Conservation (phyloP, 78 protist genomes). For the Protostelium mycophagum region DNA sequence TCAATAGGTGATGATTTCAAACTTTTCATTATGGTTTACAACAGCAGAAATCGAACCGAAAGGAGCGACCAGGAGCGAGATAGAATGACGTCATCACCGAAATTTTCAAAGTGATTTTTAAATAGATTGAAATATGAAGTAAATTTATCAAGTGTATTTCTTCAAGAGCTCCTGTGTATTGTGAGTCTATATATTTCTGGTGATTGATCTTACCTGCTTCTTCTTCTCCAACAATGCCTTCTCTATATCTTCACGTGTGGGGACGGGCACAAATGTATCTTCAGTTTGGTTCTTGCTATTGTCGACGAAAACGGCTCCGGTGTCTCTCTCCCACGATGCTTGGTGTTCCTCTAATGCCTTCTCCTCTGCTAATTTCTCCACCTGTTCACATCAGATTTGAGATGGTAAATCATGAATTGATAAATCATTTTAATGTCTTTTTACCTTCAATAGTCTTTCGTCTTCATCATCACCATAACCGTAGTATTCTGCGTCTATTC, state of each 20-base stretch:
- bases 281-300: neutral
- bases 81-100: too few relatives aligned
- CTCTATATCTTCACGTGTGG: slow-evolving; percentile 38
- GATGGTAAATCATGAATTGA: neutral
- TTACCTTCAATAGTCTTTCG: slow-evolving; percentile 50
- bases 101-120: too few relatives aligned
- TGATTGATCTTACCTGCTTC: slow-evolving; percentile 12
- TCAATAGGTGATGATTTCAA: too few relatives aligned
- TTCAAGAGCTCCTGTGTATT: neutral
- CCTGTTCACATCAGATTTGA: neutral
- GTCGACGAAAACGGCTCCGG: neutral
- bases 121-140: too few relatives aligned
- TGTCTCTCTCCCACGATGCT: slow-evolving; percentile 35
- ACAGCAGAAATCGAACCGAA: too few relatives aligned
- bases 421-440: slow-evolving; percentile 15
- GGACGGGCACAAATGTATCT: slow-evolving; percentile 15
- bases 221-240: slow-evolving; percentile 13
- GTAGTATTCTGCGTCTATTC: slow-evolving; percentile 85
- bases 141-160: slow-evolving; percentile 7
- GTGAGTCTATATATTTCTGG: neutral
- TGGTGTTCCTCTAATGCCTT: slow-evolving; percentile 15
- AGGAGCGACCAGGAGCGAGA: too few relatives aligned
- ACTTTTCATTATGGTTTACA: too few relatives aligned
- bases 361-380: slow-evolving; percentile 24
- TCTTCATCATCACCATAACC: slow-evolving; percentile 91